Evolutionary conservation across 2,329 filamentous ascomycete species (phyloP), one percentile per base, ranked within the genome.

Genomic region (Epichloe glyceriae): DNA sequence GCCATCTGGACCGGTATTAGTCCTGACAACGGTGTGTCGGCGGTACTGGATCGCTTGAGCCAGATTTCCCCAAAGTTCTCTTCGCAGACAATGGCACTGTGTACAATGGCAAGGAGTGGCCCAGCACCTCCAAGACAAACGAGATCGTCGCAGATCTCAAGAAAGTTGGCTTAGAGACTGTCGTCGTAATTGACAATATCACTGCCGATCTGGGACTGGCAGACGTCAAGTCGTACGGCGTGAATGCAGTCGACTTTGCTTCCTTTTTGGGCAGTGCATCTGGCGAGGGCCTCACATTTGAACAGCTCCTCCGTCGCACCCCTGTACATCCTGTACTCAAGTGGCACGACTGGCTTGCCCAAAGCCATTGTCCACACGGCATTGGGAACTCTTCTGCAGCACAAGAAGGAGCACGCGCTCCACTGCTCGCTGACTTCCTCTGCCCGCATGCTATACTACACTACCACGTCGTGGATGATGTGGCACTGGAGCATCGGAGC

Each of bases 391-490:
- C 72, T 98, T 6, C 77, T 97, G 47, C 91, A 97, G 65, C 93
- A 97, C 71, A 97, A 97, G 69, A 98, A 98, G 65, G 93, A 97
- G 64, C 90, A 95, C 63, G 77, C 85, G 45, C 74, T 97, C 3
- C 91, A 97, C 64, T 87, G 86, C 64, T 88, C 89, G 20, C 81
- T 98, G 55, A 74, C 76, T 8, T 76, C 83, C 0, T 71, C 74
- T 2, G 87, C 89, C 41, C 78, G 84, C 19, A 75, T 96, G 62
- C 86, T 96, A 66, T 96, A 96, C 71, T 96, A 90, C 70, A 95
- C 89, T 1, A 96, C 90, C 3, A 89, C 85, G 11, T 94, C 88
- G 0, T 96, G 90, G 93, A 97, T 98, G 90, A 97, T 97, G 91
- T 96, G 90, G 89, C 91, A 97, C 65, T 97, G 91, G 90, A 83